Base-by-base conservation (phyloP, 768 basidiomycete species). In the Suillus decipiens region DNA sequence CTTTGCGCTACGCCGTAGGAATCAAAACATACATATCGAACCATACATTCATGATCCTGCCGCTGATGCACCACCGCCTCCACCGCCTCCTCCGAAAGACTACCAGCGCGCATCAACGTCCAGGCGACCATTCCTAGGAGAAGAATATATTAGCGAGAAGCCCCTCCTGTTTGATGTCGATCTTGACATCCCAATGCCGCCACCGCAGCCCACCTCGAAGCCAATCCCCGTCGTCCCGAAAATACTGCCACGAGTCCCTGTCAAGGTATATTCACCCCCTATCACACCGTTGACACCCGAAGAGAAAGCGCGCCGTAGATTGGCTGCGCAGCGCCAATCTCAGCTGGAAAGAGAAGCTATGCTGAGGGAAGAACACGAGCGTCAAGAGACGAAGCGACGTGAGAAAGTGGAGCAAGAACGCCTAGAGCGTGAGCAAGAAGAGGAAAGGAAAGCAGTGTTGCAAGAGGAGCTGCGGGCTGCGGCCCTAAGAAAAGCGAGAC, bases 301-400 rank as follows among this genome's bases (percentile, higher is more conserved):
- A 47, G 73, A 75, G 50, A 69, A 64, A 28, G 70, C 67, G 36
- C 67, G 50, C 14, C 74, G 69, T 22, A 63, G 62, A n/a, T 61
- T 63, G 51, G 74, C 69, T 24, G 11, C 54, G 37, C 67, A 69
- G 2, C 71, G 65, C 14, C 71, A 69, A 37, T 68, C 55, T 11
- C 64, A 77, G 51, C 66, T 62, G 31, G 84, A 85, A 60, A 82
- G 84, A 59, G 68, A 75, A 58, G 75, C 78, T 43, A 81, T 80
- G 5, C 36, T 78, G 39, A 72, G 69, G 62, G 81, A 82, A 64
- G 86, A 88, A 66, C 75, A 70, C 41, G 73, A 77, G 64, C 72
- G 78, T 58, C 81, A 82, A 65, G 75, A 75, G 1, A 72, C 70
- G 24, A 69, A 78, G n/a, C 80, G 74, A 64, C 64, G 66, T 17